These are phyloP conservation scores for Xylaria castorea DNA, from an alignment of 495 filamentous ascomycete genomes.

Conservation along the genomic window DNA sequence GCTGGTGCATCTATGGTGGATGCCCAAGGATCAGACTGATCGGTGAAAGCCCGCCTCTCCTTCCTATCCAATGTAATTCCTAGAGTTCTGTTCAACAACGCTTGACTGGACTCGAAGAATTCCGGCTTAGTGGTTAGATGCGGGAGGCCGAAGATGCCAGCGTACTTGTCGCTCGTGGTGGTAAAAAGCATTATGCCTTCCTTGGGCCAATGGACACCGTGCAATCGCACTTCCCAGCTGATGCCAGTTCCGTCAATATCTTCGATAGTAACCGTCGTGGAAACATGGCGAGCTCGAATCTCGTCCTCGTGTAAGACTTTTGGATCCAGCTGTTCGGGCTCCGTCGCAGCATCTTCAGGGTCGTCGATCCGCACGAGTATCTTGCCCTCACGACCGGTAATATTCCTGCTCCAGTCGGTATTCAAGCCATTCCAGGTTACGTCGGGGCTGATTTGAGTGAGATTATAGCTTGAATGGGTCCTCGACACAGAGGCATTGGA, in stretches of 20 bases:
- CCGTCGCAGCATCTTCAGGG: conserved; percentile 46
- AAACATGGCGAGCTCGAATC: conserved; percentile 62
- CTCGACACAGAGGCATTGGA: conserved; percentile 47
- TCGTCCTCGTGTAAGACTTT: conserved; percentile 33
- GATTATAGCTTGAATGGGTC: conserved; percentile 52
- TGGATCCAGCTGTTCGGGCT: conserved; percentile 37
- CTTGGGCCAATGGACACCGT: conserved; percentile 82
- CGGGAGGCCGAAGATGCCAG: conserved; percentile 85
- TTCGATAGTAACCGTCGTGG: conserved; percentile 70
- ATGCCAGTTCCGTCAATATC: conserved; percentile 70
- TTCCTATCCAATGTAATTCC: conserved; percentile 68
- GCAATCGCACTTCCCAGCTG: conserved; percentile 75
- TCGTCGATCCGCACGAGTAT: conserved; percentile 59
- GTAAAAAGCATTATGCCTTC: conserved; percentile 78
- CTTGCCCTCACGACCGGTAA: conserved; percentile 66
- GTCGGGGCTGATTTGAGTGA: conserved; percentile 53
- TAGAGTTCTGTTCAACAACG: conserved; percentile 74
- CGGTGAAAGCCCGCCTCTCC: conserved; percentile 53
- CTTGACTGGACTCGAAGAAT: conserved; percentile 70
- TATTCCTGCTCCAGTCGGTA: conserved; percentile 68
- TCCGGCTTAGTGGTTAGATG: conserved; percentile 74
- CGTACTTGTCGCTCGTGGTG: conserved; percentile 91
- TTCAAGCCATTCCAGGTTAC: conserved; percentile 47
- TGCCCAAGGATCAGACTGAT: conserved; percentile 62
- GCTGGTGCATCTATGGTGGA: conserved; percentile 64